phyloP scores from a whole-genome alignment of 331 rosid species.

The Acacia concinna region DNA sequence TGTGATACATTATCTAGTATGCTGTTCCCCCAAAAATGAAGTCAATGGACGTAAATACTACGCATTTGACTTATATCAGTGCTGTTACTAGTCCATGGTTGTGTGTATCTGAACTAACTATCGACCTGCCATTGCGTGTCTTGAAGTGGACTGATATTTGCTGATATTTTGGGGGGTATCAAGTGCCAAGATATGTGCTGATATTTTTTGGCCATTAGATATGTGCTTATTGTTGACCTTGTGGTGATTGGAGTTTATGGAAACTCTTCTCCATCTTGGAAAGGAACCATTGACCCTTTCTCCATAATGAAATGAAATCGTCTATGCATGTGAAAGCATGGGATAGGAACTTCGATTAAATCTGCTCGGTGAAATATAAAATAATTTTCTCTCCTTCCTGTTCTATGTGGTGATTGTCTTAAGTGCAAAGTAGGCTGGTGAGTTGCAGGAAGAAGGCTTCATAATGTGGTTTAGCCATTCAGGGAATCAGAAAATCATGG shows the following conservation, averaged over 20 bases:
- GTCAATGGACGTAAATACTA: constrained; percentile 1
- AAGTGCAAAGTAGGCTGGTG: not conserved
- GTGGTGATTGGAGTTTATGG: not conserved
- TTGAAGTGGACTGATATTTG: not conserved
- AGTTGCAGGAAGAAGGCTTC: constrained; percentile 2
- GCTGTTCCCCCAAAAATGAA: not conserved
- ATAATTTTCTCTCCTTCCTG: not conserved
- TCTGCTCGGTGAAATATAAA: not conserved
- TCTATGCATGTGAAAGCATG: not conserved
- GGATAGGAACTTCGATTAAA: not conserved
- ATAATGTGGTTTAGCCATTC: not conserved
- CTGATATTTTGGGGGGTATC: no score
- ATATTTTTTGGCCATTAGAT: not conserved
- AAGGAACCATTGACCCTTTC: no score
- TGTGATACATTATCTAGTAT: not conserved
- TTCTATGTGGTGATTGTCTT: not conserved
- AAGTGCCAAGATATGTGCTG: not conserved
- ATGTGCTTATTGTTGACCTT: constrained; percentile 19
- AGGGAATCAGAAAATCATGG: not conserved
- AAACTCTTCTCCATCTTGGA: not conserved
- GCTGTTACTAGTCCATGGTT: constrained; percentile 11
- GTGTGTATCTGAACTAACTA: not conserved
- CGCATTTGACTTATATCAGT: constrained; percentile 12
- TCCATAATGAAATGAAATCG: no score
- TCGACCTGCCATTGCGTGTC: not conserved